A percentile compares a stretch with the other conserved stretches of the same genome.
These are phyloP conservation scores for Ambrosiella xylebori DNA, from an alignment of 2,329 filamentous ascomycete species.

Conservation along the genomic window DNA sequence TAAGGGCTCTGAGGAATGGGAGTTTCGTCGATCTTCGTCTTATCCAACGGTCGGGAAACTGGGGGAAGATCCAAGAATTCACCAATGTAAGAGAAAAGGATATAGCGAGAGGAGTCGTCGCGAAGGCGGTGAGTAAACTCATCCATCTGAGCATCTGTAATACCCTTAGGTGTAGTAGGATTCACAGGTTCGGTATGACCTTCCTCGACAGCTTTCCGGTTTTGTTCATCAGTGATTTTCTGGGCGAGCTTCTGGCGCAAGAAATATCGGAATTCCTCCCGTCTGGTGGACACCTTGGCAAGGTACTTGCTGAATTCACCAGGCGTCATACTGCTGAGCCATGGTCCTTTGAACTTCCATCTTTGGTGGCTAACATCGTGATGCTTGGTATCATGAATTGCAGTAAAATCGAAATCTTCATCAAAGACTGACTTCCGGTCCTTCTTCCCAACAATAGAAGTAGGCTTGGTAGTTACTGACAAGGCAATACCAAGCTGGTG, in stretches of 20 bases:
- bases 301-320: slow-evolving; percentile 43
- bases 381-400: slow-evolving; percentile 20
- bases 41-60: slow-evolving; percentile 21
- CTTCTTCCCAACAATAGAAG: slow-evolving; percentile 13
- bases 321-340: slow-evolving; percentile 44
- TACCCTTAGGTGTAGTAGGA: slow-evolving; percentile 20
- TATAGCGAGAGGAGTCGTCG: slow-evolving; percentile 24
- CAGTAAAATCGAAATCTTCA: slow-evolving; percentile 36
- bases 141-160: slow-evolving; percentile 34
- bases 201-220: slow-evolving; percentile 23
- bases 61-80: slow-evolving; percentile 46
- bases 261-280: slow-evolving; percentile 36
- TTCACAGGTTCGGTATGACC: slow-evolving; percentile 19
- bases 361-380: slow-evolving; percentile 28
- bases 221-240: slow-evolving; percentile 25
- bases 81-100: slow-evolving; percentile 37
- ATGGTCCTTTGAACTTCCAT: slow-evolving; percentile 52
- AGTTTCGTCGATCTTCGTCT: slow-evolving; percentile 1
- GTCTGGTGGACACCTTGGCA: slow-evolving; percentile 32
- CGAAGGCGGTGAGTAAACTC: slow-evolving; percentile 37
- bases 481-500: slow-evolving; percentile 65
- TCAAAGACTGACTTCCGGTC: slow-evolving; percentile 34
- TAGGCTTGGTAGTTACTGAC: slow-evolving; percentile 27
- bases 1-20: slow-evolving; percentile 24
- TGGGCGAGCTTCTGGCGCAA: slow-evolving; percentile 32